Base-by-base conservation (phyloP, 2,329 filamentous ascomycete species). In the Calonectria leucothoes region DNA sequence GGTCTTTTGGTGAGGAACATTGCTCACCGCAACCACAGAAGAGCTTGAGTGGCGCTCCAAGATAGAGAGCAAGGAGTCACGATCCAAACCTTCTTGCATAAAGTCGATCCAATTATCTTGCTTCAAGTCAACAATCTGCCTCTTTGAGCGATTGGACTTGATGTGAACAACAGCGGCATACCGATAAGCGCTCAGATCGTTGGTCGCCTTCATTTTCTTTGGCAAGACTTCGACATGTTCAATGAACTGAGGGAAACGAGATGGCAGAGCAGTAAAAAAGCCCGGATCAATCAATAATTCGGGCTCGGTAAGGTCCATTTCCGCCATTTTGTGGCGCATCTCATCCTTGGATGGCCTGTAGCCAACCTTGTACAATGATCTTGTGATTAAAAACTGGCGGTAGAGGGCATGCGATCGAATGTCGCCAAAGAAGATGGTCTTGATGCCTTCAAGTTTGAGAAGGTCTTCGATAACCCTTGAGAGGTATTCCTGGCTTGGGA, bases 401-500 rank as follows among this genome's bases (percentile, higher is more conserved):
- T 77, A 66, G 1, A 74, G 59, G 4, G 78, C 74, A 35, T 74
- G 59, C 0, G 79, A 77, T 52, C 78, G 71, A n/a, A 80, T 73
- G 15, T 80, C 79, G 3, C 77, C 76, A 31, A 80, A 80, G 65
- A 80, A 76, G 0, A 80, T 25, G 0, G 63, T 68, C 25, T 75
- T 57, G 2, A 72, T 57, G 0, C 71, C 39, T 2, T n/a, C n/a
- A 1, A 74, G 17, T 25, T 55, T 49, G 1, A 74, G n/a, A 1
- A 81, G n/a, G 17, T 70, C 72, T 1, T 77, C 31, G 0, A 81
- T 42, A 0, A 79, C 69, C 6, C 71, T 66, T 0, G 61, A 29
- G 0, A 82, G 25, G 12, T 82, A 82, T 1, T 78, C 75, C 10
- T 68, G 72, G 10, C 65, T 79, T 8, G 81, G 81, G 35, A 82